A percentile compares a stretch with the other conserved stretches of the same genome.
Conservation (phyloP, 805 yeast genomes). For the Komagataella mondaviorum region DNA sequence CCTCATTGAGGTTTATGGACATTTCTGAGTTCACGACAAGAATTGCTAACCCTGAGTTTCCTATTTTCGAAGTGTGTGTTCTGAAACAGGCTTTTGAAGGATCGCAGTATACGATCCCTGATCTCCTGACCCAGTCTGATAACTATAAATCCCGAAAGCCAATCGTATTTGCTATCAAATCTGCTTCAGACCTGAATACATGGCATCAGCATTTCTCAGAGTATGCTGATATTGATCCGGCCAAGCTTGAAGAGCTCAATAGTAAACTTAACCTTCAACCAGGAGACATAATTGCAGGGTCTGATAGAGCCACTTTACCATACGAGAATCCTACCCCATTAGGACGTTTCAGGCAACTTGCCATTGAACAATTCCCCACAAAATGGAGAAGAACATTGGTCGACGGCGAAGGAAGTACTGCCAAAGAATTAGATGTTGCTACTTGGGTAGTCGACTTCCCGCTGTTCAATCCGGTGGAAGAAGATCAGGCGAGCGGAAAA, state of each 20-base stretch:
- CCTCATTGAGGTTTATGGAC: slow-evolving; percentile 33
- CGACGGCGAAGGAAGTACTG: slow-evolving; percentile 10
- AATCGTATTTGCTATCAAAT: slow-evolving; percentile 33
- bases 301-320: slow-evolving; percentile 55
- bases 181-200: slow-evolving; percentile 19
- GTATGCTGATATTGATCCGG: slow-evolving; percentile 15
- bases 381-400: slow-evolving; percentile 29
- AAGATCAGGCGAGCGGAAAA: slow-evolving; percentile 11
- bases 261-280: slow-evolving; percentile 26
- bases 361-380: slow-evolving; percentile 40
- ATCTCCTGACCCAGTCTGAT: slow-evolving; percentile 17
- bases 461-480: slow-evolving; percentile 65
- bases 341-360: slow-evolving; percentile 72
- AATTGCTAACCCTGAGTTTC: slow-evolving; percentile 28
- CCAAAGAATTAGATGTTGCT: slow-evolving; percentile 35
- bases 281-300: slow-evolving; percentile 69
- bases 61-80: slow-evolving; percentile 65
- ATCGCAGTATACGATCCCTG: slow-evolving; percentile 11
- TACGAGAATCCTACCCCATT: slow-evolving; percentile 95
- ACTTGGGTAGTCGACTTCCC: slow-evolving; percentile 93
- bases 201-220: slow-evolving; percentile 28
- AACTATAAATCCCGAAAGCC: slow-evolving; percentile 50
- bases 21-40: slow-evolving; percentile 23
- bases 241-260: slow-evolving; percentile 16
- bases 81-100: slow-evolving; percentile 35